Evolutionary conservation across 768 basidiomycete genomes (phyloP).

Genomic region (Mycena rebaudengoi): DNA sequence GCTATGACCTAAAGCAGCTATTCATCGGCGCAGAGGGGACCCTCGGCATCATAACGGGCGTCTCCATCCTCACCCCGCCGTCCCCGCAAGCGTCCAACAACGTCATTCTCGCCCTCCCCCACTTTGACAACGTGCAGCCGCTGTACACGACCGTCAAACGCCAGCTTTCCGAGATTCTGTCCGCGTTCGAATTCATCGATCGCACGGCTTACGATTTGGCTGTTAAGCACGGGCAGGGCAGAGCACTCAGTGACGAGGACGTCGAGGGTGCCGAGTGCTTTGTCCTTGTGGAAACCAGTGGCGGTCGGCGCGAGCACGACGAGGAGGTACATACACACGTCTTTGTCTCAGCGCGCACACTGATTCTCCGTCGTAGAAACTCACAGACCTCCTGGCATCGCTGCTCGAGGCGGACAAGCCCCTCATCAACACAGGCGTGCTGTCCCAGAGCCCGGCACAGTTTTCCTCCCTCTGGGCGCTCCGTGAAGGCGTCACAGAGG

Average conservation of each 20-base stretch:
- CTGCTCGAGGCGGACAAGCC: conserved; percentile 77
- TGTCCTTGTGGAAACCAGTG: conserved; percentile 94
- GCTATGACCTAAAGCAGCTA: conserved; percentile 97
- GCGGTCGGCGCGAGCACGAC: conserved; percentile 91
- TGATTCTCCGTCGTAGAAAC: conserved; percentile 69
- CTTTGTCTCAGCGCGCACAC: background rate
- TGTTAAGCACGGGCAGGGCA: conserved; percentile 84
- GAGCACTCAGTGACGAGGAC: conserved; percentile 77
- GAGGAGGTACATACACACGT: conserved; percentile 68
- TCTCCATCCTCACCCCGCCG: conserved; percentile 92
- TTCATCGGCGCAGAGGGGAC: conserved; percentile 99
- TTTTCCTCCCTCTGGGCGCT: conserved; percentile 91
- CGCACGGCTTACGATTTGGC: conserved; percentile 84
- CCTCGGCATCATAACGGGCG: conserved; percentile 92
- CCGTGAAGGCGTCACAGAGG: conserved; percentile 92
- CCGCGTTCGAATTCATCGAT: conserved; percentile 97
- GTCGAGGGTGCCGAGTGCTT: conserved; percentile 86
- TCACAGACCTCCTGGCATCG: conserved; percentile 78
- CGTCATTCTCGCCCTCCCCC: conserved; percentile 88
- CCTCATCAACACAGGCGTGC: conserved; percentile 87
- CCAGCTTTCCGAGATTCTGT: conserved; percentile 92
- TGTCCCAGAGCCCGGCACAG: conserved; percentile 91
- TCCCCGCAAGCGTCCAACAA: conserved; percentile 88
- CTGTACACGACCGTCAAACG: conserved; percentile 84
- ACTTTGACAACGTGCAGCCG: conserved; percentile 86